A percentile compares a stretch with the other conserved stretches of the same genome.
Conservation (phyloP, 371 early-diverging fungal species). For the Smittium culicis region DNA sequence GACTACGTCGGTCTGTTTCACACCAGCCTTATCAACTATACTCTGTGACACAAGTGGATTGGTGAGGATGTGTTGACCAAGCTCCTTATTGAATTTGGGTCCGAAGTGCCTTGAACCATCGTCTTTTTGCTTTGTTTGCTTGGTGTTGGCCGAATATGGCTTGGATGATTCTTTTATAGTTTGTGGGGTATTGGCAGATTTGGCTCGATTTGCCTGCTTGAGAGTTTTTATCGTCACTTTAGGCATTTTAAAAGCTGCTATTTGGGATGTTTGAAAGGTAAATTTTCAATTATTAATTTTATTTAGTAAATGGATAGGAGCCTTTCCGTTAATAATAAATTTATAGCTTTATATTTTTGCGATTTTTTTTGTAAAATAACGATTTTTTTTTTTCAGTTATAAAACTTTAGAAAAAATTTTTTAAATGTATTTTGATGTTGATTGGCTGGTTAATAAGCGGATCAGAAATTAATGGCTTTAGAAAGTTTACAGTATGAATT, state of each 20-base stretch:
- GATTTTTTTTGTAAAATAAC: no score
- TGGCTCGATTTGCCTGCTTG: conserved; percentile 28
- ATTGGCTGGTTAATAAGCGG: no score
- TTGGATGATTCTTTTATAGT: conserved; percentile 16
- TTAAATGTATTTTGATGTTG: no score
- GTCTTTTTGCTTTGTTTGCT: conserved; percentile 7
- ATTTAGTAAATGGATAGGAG: no score
- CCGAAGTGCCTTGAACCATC: conserved; percentile 29
- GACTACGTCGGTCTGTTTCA: conserved; percentile 89
- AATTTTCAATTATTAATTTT: no score
- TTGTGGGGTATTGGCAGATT: conserved; percentile 24
- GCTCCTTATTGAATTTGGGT: conserved; percentile 93
- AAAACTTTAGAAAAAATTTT: no score
- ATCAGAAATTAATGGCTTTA: no score
- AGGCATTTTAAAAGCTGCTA: conserved; percentile 30
- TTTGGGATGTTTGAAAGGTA: no score
- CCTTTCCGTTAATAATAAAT: no score
- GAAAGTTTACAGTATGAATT: no score
- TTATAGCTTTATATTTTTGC: no score
- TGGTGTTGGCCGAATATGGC: conserved; percentile 17
- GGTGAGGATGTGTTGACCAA: conserved; percentile 99
- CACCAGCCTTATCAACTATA: conserved; percentile 92
- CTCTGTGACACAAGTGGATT: conserved; percentile 96
- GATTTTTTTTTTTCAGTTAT: no score
- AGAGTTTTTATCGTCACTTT: conserved; percentile 30